These are phyloP conservation scores for Colletotrichum tofieldiae DNA, from an alignment of 2,329 filamentous ascomycete genomes.

Conservation along the genomic window DNA sequence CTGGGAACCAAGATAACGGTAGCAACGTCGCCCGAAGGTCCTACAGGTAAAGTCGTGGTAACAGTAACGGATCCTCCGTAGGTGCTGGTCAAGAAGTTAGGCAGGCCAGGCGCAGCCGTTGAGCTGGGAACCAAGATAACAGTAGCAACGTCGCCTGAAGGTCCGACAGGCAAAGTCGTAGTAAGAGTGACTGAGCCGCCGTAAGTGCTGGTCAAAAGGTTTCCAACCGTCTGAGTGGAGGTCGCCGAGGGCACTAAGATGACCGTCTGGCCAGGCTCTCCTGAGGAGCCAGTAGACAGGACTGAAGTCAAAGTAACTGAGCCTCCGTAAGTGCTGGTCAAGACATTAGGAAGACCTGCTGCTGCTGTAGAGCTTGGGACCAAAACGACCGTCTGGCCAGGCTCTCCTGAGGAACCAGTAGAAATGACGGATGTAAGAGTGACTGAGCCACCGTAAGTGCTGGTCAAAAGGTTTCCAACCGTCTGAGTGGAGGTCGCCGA, in stretches of 20 bases:
- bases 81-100: background rate
- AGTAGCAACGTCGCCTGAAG: background rate
- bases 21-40: background rate
- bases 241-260: slow-evolving; percentile 7
- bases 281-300: background rate
- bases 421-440: background rate
- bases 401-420: background rate
- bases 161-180: background rate
- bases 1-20: background rate
- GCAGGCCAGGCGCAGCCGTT: background rate
- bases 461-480: too few relatives aligned
- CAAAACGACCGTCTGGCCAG: slow-evolving; percentile 5
- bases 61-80: background rate
- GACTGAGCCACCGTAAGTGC: slow-evolving; percentile 1
- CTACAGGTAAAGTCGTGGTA: background rate
- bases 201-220: slow-evolving; percentile 10
- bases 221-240: background rate
- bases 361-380: slow-evolving; percentile 8
- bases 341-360: background rate
- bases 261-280: slow-evolving; percentile 10
- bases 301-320: background rate
- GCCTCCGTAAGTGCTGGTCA: slow-evolving; percentile 28
- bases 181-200: slow-evolving; percentile 7
- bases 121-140: background rate
- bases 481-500: too few relatives aligned